Conservation (phyloP, 352 stramenopile genomes). For the Pythium rhizo-oryzae region DNA sequence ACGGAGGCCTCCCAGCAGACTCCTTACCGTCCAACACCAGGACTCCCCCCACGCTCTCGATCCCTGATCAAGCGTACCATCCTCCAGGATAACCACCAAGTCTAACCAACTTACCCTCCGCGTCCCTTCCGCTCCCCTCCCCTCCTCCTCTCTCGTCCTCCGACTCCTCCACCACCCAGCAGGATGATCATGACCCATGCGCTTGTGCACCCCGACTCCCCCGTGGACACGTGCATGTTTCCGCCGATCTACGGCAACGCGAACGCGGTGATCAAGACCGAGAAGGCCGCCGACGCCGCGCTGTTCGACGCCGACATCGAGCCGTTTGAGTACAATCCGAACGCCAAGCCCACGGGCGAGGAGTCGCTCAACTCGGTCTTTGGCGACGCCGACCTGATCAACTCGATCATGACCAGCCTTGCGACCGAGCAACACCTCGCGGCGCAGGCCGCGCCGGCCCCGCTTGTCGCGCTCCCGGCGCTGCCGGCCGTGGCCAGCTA, state of each 20-base stretch:
- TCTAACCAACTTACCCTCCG: slow-evolving; percentile 11
- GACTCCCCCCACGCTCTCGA: slow-evolving; percentile 23
- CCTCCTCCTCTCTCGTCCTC: neutral
- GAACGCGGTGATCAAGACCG: slow-evolving; percentile 18
- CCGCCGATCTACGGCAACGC: slow-evolving; percentile 47
- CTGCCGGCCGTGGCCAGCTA: slow-evolving; percentile 34
- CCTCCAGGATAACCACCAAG: slow-evolving; percentile 25
- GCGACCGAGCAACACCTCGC: slow-evolving; percentile 44
- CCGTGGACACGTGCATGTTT: slow-evolving; percentile 78
- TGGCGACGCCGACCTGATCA: slow-evolving; percentile 72
- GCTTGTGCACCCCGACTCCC: slow-evolving; percentile 49
- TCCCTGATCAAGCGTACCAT: slow-evolving; percentile 28
- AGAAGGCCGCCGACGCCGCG: slow-evolving; percentile 26
- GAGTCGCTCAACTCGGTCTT: slow-evolving; percentile 78
- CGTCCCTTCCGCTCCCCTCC: slow-evolving; percentile 7
- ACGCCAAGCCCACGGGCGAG: slow-evolving; percentile 23
- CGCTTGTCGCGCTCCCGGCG: slow-evolving; percentile 33
- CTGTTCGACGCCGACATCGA: slow-evolving; percentile 58
- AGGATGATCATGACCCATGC: slow-evolving; percentile 26
- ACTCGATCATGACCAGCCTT: slow-evolving; percentile 81
- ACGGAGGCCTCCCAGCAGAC: slow-evolving; percentile 32
- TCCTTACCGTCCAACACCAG: slow-evolving; percentile 31
- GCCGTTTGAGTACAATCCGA: slow-evolving; percentile 64
- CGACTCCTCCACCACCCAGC: slow-evolving; percentile 12
- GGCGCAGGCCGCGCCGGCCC: slow-evolving; percentile 14